Evolutionary conservation across 2,329 filamentous ascomycete genomes (phyloP), one percentile per base, ranked within the genome.

Genomic region (Aspergillus flavus): DNA sequence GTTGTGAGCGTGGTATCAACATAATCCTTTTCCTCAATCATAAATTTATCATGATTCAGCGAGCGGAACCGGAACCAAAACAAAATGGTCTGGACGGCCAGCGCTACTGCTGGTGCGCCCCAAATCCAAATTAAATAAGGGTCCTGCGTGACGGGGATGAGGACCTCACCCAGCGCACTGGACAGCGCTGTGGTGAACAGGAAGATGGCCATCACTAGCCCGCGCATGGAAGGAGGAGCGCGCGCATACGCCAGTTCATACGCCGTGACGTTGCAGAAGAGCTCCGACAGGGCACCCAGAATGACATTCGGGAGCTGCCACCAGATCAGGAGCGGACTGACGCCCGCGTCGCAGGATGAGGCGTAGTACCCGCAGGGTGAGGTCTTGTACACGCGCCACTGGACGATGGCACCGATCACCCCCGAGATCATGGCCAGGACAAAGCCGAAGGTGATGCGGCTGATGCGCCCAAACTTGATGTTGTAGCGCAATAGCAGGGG

Each of bases 371-470:
- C 80, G 67, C 82, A 83, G 0, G 82, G 81, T 5, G 76, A 78
- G 1, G 75, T 75, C 58, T 79, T 68, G 75, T 85, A 85, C n/a
- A 83, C 75, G 32, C 79, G 75, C 68, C 76, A 77, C 64, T 84
- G 81, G 2, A 83, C 71, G 26, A 83, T 68, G 1, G 79, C 75
- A 56, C 72, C 71, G 28, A 65, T 64, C 14, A 72, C 28, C 46
- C 83, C 81, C 48, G 80, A 80, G 19, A 86, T 60, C 1, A 80
- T 78, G 3, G 84, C 84, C 68, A 87, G 69, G 50, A 75, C 69
- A 62, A 86, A 80, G 39, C 85, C 85, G 3, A 82, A 82, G 3
- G 81, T 82, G 64, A 85, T 84, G 58, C 82, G 82, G 45, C 75
- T 79, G 60, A 85, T 78, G 16, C 80, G 82, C 4, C 82, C 83